A percentile compares a stretch with the other conserved stretches of the same genome.
Evolutionary conservation across 2,329 filamentous ascomycete species (phyloP).

Genomic region (Parasarocladium wereldwijsianum): DNA sequence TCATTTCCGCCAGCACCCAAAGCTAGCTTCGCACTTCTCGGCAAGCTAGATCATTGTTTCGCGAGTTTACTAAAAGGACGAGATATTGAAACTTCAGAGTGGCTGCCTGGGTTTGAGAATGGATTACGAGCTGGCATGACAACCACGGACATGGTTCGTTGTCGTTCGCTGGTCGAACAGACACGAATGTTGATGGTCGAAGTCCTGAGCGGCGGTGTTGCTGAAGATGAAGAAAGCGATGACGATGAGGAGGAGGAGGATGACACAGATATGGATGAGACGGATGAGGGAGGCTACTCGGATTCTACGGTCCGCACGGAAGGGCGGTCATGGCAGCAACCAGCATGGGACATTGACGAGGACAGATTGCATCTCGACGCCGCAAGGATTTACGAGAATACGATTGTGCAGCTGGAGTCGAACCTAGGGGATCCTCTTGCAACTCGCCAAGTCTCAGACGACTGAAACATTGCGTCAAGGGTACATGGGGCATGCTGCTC

Average conservation of each 20-base stretch:
- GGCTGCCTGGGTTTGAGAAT: constrained; percentile 55
- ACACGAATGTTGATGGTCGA: constrained; percentile 58
- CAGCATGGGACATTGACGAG: constrained; percentile 24
- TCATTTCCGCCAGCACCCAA: constrained; percentile 49
- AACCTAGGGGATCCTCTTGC: constrained; percentile 34
- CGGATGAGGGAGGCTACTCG: constrained; percentile 10
- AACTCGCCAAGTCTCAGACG: constrained; percentile 1
- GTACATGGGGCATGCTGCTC: too few species aligned
- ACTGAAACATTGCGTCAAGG: too few species aligned
- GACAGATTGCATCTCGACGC: constrained; percentile 52
- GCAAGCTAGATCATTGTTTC: constrained; percentile 75
- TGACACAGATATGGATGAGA: constrained; percentile 14
- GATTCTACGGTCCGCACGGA: neutral
- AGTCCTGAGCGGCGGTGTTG: constrained; percentile 34
- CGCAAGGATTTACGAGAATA: constrained; percentile 65
- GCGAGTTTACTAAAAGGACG: constrained; percentile 55
- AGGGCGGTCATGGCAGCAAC: neutral
- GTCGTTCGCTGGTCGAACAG: constrained; percentile 66
- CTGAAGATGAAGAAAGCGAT: constrained; percentile 27
- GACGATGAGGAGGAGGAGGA: constrained; percentile 22
- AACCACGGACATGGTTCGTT: constrained; percentile 72
- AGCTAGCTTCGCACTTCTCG: constrained; percentile 55
- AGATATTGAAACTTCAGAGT: constrained; percentile 49
- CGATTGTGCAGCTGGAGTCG: constrained; percentile 59
- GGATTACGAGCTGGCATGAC: constrained; percentile 52